Evolutionary conservation across 2,329 filamentous ascomycete genomes (phyloP), one percentile per base, ranked within the genome.

Genomic region (Diaporthe eres): DNA sequence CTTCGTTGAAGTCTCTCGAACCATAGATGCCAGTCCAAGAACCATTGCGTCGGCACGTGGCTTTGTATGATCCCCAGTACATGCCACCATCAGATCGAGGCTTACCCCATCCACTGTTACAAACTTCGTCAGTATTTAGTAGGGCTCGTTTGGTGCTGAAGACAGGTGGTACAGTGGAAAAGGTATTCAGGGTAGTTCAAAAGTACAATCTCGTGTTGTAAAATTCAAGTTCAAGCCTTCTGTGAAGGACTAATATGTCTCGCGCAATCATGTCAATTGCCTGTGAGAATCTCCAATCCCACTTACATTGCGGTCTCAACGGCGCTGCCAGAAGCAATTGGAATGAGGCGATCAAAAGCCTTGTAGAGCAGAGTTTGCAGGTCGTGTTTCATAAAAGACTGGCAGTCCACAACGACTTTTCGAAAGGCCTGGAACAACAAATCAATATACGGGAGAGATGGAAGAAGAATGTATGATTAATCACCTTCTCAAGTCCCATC

Each of bases 1-100:
- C 81, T 1, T 60, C 76, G 28, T 82, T 82, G 75, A 82, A 81
- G 71, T 82, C 78, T 5, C 55, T 74, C 9, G 57, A 70, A 6
- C 80, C 79, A 34, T 74, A 63, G 17, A 73, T 47, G 5, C 80
- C 79, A 7, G 60, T 4, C 5, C 70, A 81, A 0, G 78, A 75
- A 2, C 81, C 80, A n/a, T 68, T 12, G 7, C 81, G 76, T 9
- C 78, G 74, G 44, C 78, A 78, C 0, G 78, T 80, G 13, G 81
- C 81, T 71, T 79, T 81, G 75, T 82, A 82, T 0, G 80, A 80
- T 5, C 74, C n/a, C 79, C 78, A 82, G 4, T 51, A 25, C 51
- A 82, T 28, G 4, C 81, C 80, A 28, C 80, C 79, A 4, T 71
- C 12, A 17, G 34, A 44, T 28, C 74, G 71, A 17, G 63, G 72